A percentile compares a stretch with the other conserved stretches of the same genome.
phyloP scores from a whole-genome alignment of 73 alveolate genomes.

The Symbiodinium natans region DNA sequence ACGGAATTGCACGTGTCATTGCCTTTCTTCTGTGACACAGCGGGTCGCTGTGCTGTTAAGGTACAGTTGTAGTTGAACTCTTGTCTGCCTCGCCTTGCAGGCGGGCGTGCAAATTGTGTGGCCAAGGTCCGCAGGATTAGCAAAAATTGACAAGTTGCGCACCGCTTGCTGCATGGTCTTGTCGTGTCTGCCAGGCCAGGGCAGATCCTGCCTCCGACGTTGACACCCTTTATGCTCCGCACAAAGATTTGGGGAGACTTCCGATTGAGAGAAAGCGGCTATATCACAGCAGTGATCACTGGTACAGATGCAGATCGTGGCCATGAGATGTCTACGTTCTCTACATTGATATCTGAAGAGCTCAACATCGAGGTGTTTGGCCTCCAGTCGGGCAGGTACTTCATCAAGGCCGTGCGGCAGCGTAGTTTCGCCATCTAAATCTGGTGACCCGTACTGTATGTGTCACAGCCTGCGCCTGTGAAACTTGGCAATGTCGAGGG shows the following conservation, averaged over 20 bases:
- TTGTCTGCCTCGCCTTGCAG: background rate
- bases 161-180: background rate
- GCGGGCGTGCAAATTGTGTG: constrained; percentile 39
- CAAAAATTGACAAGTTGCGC: background rate
- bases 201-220: constrained; percentile 7
- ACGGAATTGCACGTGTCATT: too few relatives aligned
- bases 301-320: background rate
- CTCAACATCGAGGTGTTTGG: constrained; percentile 41
- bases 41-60: too few relatives aligned
- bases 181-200: background rate
- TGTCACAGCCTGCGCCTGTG: background rate
- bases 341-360: background rate
- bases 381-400: background rate
- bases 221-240: constrained; percentile 28
- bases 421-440: too few relatives aligned
- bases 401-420: background rate
- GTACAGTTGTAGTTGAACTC: too few relatives aligned
- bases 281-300: constrained; percentile 7
- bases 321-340: background rate
- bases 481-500: background rate
- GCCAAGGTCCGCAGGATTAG: constrained; percentile 7
- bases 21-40: too few relatives aligned
- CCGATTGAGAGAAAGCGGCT: background rate
- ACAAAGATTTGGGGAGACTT: constrained; percentile 44
- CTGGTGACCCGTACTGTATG: background rate